Conservation (phyloP, 768 basidiomycete species). For the Termitomyces sp. region DNA sequence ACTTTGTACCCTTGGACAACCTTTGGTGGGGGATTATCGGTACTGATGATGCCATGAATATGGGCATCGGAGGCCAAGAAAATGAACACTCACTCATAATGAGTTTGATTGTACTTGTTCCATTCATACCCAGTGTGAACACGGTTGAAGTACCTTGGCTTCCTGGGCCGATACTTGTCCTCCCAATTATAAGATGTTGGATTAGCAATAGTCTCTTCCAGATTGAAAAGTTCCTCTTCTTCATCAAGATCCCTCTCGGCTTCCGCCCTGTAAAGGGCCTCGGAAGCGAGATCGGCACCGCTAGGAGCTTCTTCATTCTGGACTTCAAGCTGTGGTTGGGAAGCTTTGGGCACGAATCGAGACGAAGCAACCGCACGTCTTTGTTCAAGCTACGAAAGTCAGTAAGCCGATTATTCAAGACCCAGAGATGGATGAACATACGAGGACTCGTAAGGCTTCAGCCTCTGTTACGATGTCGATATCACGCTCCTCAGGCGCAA, state of each 20-base stretch:
- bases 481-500: slow-evolving; percentile 76
- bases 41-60: slow-evolving; percentile 42
- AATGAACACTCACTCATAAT: slow-evolving; percentile 80
- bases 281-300: slow-evolving; percentile 77
- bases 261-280: slow-evolving; percentile 87
- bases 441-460: slow-evolving; percentile 63
- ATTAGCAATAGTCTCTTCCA: slow-evolving; percentile 83
- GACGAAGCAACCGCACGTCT: slow-evolving; percentile 81
- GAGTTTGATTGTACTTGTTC: slow-evolving; percentile 99
- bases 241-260: slow-evolving; percentile 92
- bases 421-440: slow-evolving; percentile 30
- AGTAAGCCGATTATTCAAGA: not conserved
- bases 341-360: slow-evolving; percentile 79
- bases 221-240: slow-evolving; percentile 93
- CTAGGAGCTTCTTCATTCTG: slow-evolving; percentile 55
- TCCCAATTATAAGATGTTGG: slow-evolving; percentile 95
- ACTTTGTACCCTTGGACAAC: slow-evolving; percentile 99
- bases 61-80: slow-evolving; percentile 1
- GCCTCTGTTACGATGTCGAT: slow-evolving; percentile 70
- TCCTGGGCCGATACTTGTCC: slow-evolving; percentile 96
- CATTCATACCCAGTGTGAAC: slow-evolving; percentile 99
- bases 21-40: slow-evolving; percentile 98
- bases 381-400: slow-evolving; percentile 57
- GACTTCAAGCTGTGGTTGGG: slow-evolving; percentile 55
- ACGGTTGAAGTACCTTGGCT: slow-evolving; percentile 97